Evolutionary conservation across 2,329 filamentous ascomycete species (phyloP).

Genomic region (Daldinia sp.): DNA sequence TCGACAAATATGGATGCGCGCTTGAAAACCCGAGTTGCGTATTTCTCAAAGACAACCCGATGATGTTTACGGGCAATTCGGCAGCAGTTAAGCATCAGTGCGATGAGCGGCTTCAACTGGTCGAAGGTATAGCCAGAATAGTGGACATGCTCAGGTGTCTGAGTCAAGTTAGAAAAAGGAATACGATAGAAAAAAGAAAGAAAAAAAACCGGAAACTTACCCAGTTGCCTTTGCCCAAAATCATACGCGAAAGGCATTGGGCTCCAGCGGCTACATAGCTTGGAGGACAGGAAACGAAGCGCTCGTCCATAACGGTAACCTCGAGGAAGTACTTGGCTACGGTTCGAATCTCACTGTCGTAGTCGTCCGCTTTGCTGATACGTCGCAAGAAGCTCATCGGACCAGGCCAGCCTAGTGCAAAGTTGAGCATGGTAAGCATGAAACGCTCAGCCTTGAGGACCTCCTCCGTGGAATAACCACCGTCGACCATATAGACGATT

Average conservation of each 20-base stretch:
- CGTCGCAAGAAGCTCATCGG: conserved; percentile 97
- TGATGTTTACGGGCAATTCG: conserved; percentile 84
- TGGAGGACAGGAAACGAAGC: conserved; percentile 89
- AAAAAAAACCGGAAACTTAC: too few species aligned
- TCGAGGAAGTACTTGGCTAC: conserved; percentile 98
- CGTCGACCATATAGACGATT: conserved; percentile 98
- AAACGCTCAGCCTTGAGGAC: conserved; percentile 97
- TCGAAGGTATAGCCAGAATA: conserved; percentile 92
- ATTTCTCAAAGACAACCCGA: conserved; percentile 88
- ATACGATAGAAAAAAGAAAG: not conserved
- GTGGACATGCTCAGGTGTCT: conserved; percentile 85
- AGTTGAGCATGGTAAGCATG: conserved; percentile 96
- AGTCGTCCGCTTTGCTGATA: conserved; percentile 98
- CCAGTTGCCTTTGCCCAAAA: conserved; percentile 93
- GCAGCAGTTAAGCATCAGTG: conserved; percentile 87
- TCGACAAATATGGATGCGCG: conserved; percentile 82
- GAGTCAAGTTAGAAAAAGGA: conserved; percentile 48
- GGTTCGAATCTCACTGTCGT: conserved; percentile 93
- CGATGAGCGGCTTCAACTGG: conserved; percentile 81
- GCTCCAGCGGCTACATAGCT: conserved; percentile 92
- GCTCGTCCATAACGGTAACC: conserved; percentile 96
- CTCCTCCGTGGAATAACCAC: conserved; percentile 87
- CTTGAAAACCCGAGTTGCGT: conserved; percentile 87
- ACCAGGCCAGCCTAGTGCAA: conserved; percentile 96
- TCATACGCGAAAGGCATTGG: conserved; percentile 87